Evolutionary conservation across 495 filamentous ascomycete genomes (phyloP), one percentile per base, ranked within the genome.

Genomic region (Immersiella caudata): DNA sequence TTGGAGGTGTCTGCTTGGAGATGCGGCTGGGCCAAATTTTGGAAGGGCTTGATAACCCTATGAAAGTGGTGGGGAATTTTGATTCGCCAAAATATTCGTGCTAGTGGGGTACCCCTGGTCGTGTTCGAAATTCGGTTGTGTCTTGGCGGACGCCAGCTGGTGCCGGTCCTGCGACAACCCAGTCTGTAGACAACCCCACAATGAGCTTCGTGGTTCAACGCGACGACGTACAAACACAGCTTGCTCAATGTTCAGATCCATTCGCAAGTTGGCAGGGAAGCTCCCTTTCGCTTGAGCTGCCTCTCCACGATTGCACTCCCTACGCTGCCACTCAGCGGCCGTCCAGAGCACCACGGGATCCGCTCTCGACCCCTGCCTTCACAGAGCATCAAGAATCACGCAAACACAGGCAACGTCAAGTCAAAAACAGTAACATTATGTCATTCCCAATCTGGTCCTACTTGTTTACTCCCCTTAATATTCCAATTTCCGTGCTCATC

Each of bases 31-130:
- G 58, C 78, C 76, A 81, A 78, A 71, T 74, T 80, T 81, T 74
- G 74, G 74, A 68, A 82, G 80, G 80, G 80, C 78, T 81, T 76
- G 75, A 78, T 80, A 82, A 80, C 79, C 79, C 79, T 81, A 81
- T 74, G 67, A 66, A 62, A 61, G 68, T 63, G 71, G 75, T 77
- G 75, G 70, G 73, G 62, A 62, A 55, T 63, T 69, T 62, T 65
- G 72, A 75, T 77, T 75, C 68, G 71, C 40, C 55, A 55, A 51
- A 58, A 66, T 21, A 67, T 49, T 59, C 25, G 50, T 60, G 58
- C 40, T 64, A 40, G 69, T 74, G 72, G 74, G 74, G 72, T 57
- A 22, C 54, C 8, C 18, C 36, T 24, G 26, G 36, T 33, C 16
- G 29, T 52, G 57, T 27, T 27, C 33, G 56, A 18, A 26, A 25